Percentiles rank a stretch among this genome's conserved stretches.
Evolutionary conservation across 371 early-diverging fungal species (phyloP).

Genomic region (Funneliformis caledonium): DNA sequence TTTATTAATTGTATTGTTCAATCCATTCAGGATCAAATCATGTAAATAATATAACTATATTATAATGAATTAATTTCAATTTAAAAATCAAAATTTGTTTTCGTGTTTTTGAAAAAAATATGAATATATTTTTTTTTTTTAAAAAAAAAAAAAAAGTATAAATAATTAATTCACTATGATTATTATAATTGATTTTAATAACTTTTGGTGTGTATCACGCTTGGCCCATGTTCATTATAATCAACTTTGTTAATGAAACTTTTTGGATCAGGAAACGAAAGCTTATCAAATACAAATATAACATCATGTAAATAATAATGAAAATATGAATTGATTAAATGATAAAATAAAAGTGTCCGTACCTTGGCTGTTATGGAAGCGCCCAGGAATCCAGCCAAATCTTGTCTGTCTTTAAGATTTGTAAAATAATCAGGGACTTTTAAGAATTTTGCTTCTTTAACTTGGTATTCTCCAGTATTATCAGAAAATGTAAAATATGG

Average conservation of each 20-base stretch:
- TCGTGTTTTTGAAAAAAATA: too few relatives aligned
- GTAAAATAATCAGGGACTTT: slow-evolving; percentile 82
- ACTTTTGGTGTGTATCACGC: slow-evolving; percentile 66
- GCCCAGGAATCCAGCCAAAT: slow-evolving; percentile 75
- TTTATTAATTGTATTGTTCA: too few relatives aligned
- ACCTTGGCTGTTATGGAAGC: slow-evolving; percentile 83
- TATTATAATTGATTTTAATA: slow-evolving; percentile 11
- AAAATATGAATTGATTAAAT: neutral
- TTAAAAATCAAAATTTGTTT: too few relatives aligned
- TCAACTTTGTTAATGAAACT: slow-evolving; percentile 81
- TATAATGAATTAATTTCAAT: too few relatives aligned
- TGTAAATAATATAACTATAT: too few relatives aligned
- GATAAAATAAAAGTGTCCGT: slow-evolving; percentile 26
- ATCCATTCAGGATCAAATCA: too few relatives aligned
- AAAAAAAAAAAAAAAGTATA: too few relatives aligned
- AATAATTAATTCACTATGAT: too few relatives aligned
- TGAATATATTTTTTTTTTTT: too few relatives aligned
- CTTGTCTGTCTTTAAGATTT: slow-evolving; percentile 65
- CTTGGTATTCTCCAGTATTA: slow-evolving; percentile 78
- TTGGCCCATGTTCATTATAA: slow-evolving; percentile 81
- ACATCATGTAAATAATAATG: neutral
- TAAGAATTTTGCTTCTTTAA: slow-evolving; percentile 70
- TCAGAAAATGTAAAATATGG: slow-evolving; percentile 68
- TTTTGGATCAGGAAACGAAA: slow-evolving; percentile 70
- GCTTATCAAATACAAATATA: slow-evolving; percentile 47